Base-by-base conservation (phyloP, 768 basidiomycete genomes). In the Tylopilus balloui region DNA sequence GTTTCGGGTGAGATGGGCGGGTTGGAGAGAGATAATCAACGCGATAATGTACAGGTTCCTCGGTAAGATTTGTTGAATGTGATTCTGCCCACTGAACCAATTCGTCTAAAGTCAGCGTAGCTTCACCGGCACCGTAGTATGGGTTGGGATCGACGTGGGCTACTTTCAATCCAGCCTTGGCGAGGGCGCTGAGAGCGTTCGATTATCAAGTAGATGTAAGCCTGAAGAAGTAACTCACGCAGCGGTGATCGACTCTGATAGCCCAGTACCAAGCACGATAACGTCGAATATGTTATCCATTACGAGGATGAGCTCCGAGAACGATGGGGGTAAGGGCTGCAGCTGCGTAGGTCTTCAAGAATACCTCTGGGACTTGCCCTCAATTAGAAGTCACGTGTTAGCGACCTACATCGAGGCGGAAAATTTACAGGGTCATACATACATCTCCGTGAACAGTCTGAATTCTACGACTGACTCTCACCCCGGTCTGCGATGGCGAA, bases 41-140 rank as follows among this genome's bases (percentile, higher is more conserved):
- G 20, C 50, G 50, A 47, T 67, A 66, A 20, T 32, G 55, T 14
- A 45, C 35, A 12, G 39, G 56, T 24, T 15, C 55, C 2, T 53
- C 39, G 41, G 55, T 21, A 38, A 42, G n/a, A 55, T 43, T 25
- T 28, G 66, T 48, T 13, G 63, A 60, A 24, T 64, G 69, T 0
- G 56, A 48, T 40, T 83, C 74, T 10, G 79, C 78, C 91, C 89
- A 94, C 38, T 74, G 61, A 2, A 79, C 61, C 15, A 96, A 75
- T 62, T 98, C 95, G 47, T 89, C 82, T 1, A 94, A 71, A 0
- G 87, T 84, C 23, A 97, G 66, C 21, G 83, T 86, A 1, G 94
- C 92, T 64, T 92, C 81, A 40, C 83, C 73, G 13, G 77, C 84
- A 38, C 94, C 95, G 59, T 98, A 98, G 65, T 92, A 89, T 1